Evolutionary conservation across 2,329 filamentous ascomycete genomes (phyloP).

Genomic region (Chrysoporthe cubensis): DNA sequence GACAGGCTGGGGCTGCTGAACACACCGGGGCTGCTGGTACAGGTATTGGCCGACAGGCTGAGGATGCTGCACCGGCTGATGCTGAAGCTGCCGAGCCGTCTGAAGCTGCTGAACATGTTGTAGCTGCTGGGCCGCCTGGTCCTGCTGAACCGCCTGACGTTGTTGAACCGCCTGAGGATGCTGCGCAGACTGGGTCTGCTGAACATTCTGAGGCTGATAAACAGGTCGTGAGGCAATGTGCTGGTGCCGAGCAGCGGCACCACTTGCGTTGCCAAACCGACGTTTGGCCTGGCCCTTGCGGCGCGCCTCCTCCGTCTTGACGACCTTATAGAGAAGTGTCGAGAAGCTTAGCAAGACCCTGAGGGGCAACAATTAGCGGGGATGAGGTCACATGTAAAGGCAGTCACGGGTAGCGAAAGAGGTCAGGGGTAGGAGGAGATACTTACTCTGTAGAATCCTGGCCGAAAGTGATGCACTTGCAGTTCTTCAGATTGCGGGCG

Average conservation of each 20-base stretch:
- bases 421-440: too few relatives aligned
- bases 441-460: constrained; percentile 21
- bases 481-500: not conserved
- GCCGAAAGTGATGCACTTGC: constrained; percentile 4
- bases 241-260: not conserved
- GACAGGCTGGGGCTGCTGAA: not conserved
- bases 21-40: not conserved
- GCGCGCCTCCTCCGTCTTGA: constrained; percentile 24
- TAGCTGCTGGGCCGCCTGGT: not conserved
- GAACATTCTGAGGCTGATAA: not conserved
- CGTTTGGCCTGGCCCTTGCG: constrained; percentile 14
- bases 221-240: not conserved
- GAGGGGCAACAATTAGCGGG: not conserved
- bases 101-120: not conserved
- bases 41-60: not conserved
- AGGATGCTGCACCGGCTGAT: not conserved
- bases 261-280: not conserved
- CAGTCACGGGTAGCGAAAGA: not conserved
- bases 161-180: not conserved
- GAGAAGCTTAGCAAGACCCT: constrained; percentile 24
- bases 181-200: not conserved
- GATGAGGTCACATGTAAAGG: not conserved
- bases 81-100: not conserved
- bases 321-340: constrained; percentile 24
- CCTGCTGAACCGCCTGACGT: not conserved